A percentile compares a stretch with the other conserved stretches of the same genome.
Evolutionary conservation across 805 yeast species (phyloP).

Genomic region (Schizosaccharomyces osmophilus): DNA sequence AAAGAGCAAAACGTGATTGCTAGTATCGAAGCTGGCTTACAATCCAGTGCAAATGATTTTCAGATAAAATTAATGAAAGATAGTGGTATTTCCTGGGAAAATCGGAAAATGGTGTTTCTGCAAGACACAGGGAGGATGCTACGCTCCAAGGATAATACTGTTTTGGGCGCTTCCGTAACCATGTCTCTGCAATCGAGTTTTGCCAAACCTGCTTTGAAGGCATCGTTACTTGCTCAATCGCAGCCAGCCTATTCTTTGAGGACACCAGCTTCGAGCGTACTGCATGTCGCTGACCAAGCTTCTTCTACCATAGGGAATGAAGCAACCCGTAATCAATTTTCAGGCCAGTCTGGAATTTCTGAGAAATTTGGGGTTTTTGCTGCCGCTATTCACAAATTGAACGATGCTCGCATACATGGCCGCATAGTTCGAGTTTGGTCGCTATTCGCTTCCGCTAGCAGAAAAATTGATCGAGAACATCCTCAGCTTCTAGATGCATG

Average conservation of each 20-base stretch:
- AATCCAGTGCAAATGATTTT: slow-evolving; percentile 57
- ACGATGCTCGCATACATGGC: neutral
- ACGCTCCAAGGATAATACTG: neutral
- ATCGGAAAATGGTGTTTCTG: neutral
- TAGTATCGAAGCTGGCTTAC: slow-evolving; percentile 59
- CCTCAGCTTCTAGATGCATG: neutral
- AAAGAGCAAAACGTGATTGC: slow-evolving; percentile 63
- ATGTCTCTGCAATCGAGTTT: neutral
- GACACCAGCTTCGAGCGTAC: neutral
- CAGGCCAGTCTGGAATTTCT: neutral
- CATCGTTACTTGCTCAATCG: neutral
- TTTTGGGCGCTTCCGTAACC: neutral
- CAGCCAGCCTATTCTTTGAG: neutral
- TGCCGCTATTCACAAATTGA: neutral
- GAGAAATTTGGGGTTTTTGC: neutral
- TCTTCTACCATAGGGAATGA: no score
- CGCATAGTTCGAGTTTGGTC: neutral
- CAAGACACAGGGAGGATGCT: neutral
- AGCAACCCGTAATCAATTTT: neutral
- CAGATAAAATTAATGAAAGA: slow-evolving; percentile 44
- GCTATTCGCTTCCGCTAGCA: neutral
- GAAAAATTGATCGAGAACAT: neutral
- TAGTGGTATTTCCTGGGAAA: neutral
- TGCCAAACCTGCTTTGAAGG: neutral
- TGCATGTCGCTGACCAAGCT: neutral